Base-by-base conservation (phyloP, 2,329 filamentous ascomycete genomes). In the Fusarium aywerte region DNA sequence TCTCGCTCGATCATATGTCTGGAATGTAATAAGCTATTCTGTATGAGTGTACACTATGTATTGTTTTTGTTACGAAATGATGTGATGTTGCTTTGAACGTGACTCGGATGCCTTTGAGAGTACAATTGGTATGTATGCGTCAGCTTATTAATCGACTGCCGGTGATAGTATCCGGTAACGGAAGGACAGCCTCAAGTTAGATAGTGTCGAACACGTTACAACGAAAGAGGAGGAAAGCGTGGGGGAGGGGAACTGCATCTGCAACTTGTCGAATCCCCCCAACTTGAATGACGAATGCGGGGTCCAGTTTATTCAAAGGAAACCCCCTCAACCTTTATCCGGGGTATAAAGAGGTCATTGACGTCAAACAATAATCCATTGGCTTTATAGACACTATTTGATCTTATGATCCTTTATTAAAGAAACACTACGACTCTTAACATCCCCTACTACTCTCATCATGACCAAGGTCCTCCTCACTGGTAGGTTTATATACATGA, bases 401-500 rank as follows among this genome's bases (percentile, higher is more conserved):
- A 27, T 15, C 45, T 35, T 15, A 33, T 7, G 21, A 10, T 16
- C 6, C 6, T 31, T 25, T 10, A 27, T 12, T 38, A 15, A 10
- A 31, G 23, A 45, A 45, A n/a, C 0, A 10, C 10, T 18, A 16
- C 38, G 12, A 23, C 25, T 47, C 6, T 13, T 9, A 27, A 39
- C 15, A 15, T 25, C 12, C 33, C 21, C 23, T 12, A 36, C 15
- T 10, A 10, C 13, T 25, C 50, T 55, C n/a, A 68, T 43, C 57
- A 72, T 79, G 75, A 66, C 69, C 47, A 76, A 76, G 55, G 63
- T 76, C 61, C 73, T 76, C 48, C 72, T 76, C 33, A 76, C 75
- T 58, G 75, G 75, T 75, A 45, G 49, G 66, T 48, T 16, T 7
- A 13, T 25, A 18, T 7, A 15, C 38, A 40, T 11, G 15, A 35